Base-by-base conservation (phyloP, 495 filamentous ascomycete genomes). In the Delitschia confertaspora region DNA sequence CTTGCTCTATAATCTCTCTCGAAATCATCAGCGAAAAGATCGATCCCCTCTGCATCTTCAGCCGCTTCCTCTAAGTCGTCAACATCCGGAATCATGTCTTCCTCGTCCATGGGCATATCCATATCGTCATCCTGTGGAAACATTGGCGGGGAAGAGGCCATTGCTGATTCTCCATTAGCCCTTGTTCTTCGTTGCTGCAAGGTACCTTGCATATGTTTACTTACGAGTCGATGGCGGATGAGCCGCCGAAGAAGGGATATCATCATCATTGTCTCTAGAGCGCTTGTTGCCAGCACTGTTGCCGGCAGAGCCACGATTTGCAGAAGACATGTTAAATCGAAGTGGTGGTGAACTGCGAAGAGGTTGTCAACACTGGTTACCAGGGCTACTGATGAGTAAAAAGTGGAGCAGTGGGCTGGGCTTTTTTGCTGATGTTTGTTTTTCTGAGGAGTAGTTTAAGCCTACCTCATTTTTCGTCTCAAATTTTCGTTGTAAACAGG, bases 31-130 rank as follows among this genome's bases (percentile, higher is more conserved):
- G 73, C 82, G 57, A 95, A 95, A 19, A 99, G 75, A 65, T 99
- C 89, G 53, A 95, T 93, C 13, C 84, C 84, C 32, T 81, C 83
- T 54, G 91, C 85, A 56, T 96, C 91, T 61, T 96, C 93, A 8
- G 88, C 93, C 77, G 88, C 77, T 63, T 99, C 93, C 52, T 96
- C 93, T 33, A 86, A 75, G 55, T 99, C 93, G 42, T 95, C 88
- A 52, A 95, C 78, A 56, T 94, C 87, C 33, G 73, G 79, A 32
- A 80, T 69, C 4, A 93, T 62, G 47, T 87, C 82, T 38, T 74
- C 70, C 35, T 85, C 83, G 30, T 82, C 79, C 8, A 77, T 58
- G 26, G 78, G 74, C 40, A 88, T 80, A 25, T 88, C 81, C n/a
- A 88, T 81, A 52, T 89, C 69, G 2, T 66, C 68, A 38, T 78